Evolutionary conservation across 1,139 yeast genomes (phyloP).

Genomic region (Nakaseomyces kungkrabaensis): DNA sequence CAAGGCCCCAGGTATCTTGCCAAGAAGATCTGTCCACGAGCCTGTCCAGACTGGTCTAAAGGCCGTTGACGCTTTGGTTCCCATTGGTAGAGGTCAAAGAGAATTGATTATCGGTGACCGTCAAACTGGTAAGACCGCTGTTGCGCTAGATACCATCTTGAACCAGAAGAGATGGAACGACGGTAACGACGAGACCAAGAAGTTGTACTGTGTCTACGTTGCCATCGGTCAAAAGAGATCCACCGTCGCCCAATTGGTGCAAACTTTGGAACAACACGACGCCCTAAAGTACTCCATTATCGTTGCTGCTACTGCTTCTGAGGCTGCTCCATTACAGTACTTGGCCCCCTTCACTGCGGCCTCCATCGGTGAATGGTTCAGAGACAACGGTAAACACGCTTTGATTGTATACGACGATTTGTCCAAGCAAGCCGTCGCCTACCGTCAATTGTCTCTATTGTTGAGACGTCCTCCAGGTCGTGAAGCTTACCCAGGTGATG

Average conservation of each 20-base stretch:
- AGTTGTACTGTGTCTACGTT: slow-evolving; percentile 99
- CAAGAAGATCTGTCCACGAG: slow-evolving; percentile 97
- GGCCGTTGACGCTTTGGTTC: slow-evolving; percentile 98
- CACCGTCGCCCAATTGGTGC: slow-evolving; percentile 98
- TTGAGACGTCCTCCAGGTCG: slow-evolving; percentile 97
- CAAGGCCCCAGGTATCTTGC: slow-evolving; percentile 99
- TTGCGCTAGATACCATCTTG: slow-evolving; percentile 94
- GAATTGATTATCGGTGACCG: slow-evolving; percentile 99
- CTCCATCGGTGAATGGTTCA: slow-evolving; percentile 99
- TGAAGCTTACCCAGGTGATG: slow-evolving; percentile 97
- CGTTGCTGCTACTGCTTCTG: slow-evolving; percentile 99
- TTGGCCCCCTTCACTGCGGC: slow-evolving; percentile 99
- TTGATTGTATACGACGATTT: slow-evolving; percentile 95
- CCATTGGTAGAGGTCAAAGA: slow-evolving; percentile 99
- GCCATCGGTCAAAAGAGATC: slow-evolving; percentile 99
- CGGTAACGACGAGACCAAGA: slow-evolving; percentile 90
- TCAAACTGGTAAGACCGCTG: slow-evolving; percentile 99
- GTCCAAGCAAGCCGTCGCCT: slow-evolving; percentile 99
- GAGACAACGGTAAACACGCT: slow-evolving; percentile 98
- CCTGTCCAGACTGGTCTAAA: slow-evolving; percentile 99
- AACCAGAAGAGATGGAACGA: slow-evolving; percentile 99
- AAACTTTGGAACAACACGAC: slow-evolving; percentile 96
- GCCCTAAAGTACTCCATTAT: slow-evolving; percentile 96
- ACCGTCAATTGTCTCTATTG: slow-evolving; percentile 97
- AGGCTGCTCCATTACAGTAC: slow-evolving; percentile 99